phyloP scores from a whole-genome alignment of 768 basidiomycete species.

The Fomitopsis pulvina region DNA sequence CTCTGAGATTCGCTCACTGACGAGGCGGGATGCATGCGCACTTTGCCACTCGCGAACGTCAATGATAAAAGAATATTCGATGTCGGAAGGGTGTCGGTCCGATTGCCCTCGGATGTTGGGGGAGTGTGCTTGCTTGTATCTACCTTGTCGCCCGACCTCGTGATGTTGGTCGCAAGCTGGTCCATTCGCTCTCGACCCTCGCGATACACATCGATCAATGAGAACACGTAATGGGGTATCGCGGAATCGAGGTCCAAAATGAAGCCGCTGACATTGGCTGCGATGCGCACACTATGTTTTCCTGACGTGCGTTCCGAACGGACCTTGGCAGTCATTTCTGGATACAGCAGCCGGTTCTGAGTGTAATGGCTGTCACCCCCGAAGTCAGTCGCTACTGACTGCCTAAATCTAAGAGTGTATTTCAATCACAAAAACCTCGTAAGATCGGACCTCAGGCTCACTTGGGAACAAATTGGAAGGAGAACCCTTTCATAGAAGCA shows the following conservation, averaged over 20 bases:
- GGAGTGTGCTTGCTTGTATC: conserved; percentile 1
- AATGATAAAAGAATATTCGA: conserved; percentile 62
- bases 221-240: conserved; percentile 72
- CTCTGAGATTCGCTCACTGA: conserved; percentile 35
- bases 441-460: no score
- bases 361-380: conserved; percentile 58
- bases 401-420: conserved; percentile 58
- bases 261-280: conserved; percentile 76
- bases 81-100: conserved; percentile 36
- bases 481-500: conserved; percentile 63
- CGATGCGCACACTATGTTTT: conserved; percentile 51
- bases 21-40: conserved; percentile 56
- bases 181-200: conserved; percentile 76
- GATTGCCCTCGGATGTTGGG: conserved; percentile 11
- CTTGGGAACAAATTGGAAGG: conserved; percentile 82
- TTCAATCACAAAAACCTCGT: no score
- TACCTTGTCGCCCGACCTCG: conserved; percentile 30
- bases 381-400: conserved; percentile 66
- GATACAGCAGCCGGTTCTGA: conserved; percentile 69
- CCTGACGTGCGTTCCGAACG: conserved; percentile 44
- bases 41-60: conserved; percentile 79
- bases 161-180: conserved; percentile 48
- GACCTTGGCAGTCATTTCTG: conserved; percentile 73
- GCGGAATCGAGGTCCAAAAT: conserved; percentile 77
- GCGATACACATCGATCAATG: conserved; percentile 80